Percentiles rank a stretch among this genome's conserved stretches.
phyloP scores from a whole-genome alignment of 2,329 filamentous ascomycete species.

The Aspergillus flavus region DNA sequence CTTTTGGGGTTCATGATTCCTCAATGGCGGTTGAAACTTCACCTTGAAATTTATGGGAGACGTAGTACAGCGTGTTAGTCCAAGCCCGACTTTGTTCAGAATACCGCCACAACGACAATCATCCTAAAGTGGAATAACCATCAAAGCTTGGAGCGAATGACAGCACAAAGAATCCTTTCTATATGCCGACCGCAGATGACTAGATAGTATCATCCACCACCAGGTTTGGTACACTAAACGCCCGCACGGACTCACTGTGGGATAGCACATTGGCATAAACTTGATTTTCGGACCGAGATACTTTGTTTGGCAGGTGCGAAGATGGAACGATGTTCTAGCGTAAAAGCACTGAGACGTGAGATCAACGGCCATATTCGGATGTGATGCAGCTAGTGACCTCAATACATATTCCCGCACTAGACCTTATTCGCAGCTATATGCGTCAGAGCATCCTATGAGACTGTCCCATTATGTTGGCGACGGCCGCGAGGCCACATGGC shows the following conservation, averaged over 20 bases:
- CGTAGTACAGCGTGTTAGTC: not conserved
- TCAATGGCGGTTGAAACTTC: not conserved
- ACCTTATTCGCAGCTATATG: not conserved
- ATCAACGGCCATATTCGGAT: not conserved
- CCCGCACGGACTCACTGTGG: not conserved
- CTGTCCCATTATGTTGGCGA: not conserved
- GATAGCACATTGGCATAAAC: not conserved
- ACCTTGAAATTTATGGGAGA: too few species aligned
- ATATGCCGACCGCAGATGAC: not conserved
- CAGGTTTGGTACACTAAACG: not conserved
- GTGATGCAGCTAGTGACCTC: not conserved
- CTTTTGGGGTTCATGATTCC: not conserved
- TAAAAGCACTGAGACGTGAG: not conserved
- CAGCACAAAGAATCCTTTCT: not conserved
- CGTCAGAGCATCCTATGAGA: not conserved
- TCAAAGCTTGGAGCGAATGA: too few species aligned
- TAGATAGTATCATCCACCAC: not conserved
- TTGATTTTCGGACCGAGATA: not conserved
- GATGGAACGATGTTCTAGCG: not conserved
- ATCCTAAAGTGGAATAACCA: not conserved
- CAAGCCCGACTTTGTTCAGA: not conserved
- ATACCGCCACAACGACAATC: not conserved
- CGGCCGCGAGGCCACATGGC: not conserved
- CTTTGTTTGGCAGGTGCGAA: not conserved
- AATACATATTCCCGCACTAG: not conserved